A percentile compares a stretch with the other conserved stretches of the same genome.
These are phyloP conservation scores for Metschnikowia picachoensis DNA, from an alignment of 805 yeast species.

Conservation along the genomic window DNA sequence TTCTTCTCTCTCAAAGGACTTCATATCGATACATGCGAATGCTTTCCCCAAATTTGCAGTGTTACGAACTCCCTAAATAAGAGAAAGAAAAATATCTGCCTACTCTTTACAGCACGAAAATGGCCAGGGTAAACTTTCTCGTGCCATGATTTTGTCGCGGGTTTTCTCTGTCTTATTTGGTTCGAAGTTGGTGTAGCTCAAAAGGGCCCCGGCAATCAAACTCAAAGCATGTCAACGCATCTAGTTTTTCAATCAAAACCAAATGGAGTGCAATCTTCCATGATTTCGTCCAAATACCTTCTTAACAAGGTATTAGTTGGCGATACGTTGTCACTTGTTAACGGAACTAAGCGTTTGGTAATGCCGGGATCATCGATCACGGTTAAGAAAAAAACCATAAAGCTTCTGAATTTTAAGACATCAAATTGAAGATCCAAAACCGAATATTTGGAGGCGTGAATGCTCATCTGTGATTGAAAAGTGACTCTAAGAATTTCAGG, in stretches of 20 bases:
- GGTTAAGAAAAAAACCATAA: background rate
- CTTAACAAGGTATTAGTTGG: background rate
- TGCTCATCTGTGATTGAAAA: background rate
- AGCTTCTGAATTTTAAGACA: background rate
- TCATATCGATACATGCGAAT: background rate
- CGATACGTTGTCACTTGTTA: background rate
- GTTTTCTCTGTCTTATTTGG: background rate
- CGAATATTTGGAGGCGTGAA: background rate
- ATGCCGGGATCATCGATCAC: constrained; percentile 1
- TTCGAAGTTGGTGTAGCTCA: constrained; percentile 2
- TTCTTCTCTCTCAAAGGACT: background rate
- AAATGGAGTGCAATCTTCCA: background rate
- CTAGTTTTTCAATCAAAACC: background rate
- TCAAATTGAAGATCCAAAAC: no score
- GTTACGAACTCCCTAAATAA: background rate
- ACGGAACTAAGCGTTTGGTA: constrained; percentile 1
- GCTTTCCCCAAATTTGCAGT: no score
- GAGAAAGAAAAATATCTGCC: background rate
- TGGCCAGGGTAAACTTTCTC: no score
- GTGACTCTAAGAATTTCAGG: background rate
- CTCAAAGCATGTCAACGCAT: constrained; percentile 2
- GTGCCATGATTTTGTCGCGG: no score
- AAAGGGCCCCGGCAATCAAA: background rate
- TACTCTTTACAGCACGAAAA: background rate
- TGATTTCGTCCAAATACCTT: background rate